Conservation (phyloP, 2,329 filamentous ascomycete species). For the Fusarium bulbicola region DNA sequence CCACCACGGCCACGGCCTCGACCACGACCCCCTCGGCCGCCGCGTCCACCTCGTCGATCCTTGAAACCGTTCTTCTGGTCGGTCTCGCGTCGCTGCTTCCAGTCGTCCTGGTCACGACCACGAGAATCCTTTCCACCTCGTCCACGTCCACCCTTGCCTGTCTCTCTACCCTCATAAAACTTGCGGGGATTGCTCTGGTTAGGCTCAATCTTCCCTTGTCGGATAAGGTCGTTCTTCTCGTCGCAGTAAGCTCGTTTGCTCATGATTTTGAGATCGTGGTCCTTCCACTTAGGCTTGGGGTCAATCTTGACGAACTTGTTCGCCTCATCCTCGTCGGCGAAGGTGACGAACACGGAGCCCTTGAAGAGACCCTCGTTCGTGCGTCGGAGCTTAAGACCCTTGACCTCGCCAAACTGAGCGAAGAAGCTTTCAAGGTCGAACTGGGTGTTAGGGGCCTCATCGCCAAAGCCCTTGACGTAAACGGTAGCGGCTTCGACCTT, state of each 20-base stretch:
- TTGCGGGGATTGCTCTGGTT: conserved; percentile 53
- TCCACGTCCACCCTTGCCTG: conserved; percentile 51
- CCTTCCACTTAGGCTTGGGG: conserved; percentile 86
- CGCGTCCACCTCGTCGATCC: conserved; percentile 55
- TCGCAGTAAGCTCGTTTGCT: conserved; percentile 88
- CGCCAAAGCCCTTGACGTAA: conserved; percentile 94
- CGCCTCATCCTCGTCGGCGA: conserved; percentile 79
- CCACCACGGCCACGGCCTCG: conserved; percentile 53
- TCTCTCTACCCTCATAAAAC: conserved; percentile 61
- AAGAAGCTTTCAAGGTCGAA: conserved; percentile 96
- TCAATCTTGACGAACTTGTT: conserved; percentile 83
- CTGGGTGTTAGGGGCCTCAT: conserved; percentile 84
- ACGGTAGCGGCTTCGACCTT: conserved; percentile 77
- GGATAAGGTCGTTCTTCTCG: conserved; percentile 78
- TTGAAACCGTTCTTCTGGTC: conserved; percentile 70
- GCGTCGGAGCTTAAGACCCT: conserved; percentile 87
- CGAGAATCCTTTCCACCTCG: conserved; percentile 49
- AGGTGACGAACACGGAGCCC: conserved; percentile 96
- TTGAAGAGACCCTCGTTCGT: conserved; percentile 81
- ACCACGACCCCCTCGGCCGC: conserved; percentile 55
- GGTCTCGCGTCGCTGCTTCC: conserved; percentile 70
- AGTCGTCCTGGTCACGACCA: conserved; percentile 63
- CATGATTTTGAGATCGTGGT: conserved; percentile 80
- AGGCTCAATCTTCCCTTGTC: conserved; percentile 73
- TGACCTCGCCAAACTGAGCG: conserved; percentile 78